Evolutionary conservation across 805 yeast species (phyloP).

Genomic region (Suhomyces xylopsoci): DNA sequence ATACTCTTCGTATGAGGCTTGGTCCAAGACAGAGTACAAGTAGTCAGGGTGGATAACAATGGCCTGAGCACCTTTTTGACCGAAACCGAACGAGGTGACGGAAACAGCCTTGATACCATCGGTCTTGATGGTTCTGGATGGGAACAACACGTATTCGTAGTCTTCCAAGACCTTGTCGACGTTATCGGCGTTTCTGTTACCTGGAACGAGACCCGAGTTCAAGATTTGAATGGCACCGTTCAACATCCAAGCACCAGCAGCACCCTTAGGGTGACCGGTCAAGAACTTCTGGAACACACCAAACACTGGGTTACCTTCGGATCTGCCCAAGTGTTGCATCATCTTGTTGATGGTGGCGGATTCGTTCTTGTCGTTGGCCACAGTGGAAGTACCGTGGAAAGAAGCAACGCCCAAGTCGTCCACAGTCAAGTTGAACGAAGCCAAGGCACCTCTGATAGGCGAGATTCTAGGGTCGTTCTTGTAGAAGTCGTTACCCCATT

Average conservation of each 20-base stretch:
- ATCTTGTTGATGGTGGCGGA: slow-evolving; percentile 84
- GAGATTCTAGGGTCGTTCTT: slow-evolving; percentile 89
- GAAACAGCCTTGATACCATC: slow-evolving; percentile 98
- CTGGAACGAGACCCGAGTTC: slow-evolving; percentile 93
- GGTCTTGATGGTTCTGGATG: slow-evolving; percentile 89
- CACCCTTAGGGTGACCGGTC: slow-evolving; percentile 99
- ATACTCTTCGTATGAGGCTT: slow-evolving; percentile 68
- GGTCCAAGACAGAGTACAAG: slow-evolving; percentile 78
- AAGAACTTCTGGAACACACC: slow-evolving; percentile 99
- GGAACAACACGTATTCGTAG: slow-evolving; percentile 86
- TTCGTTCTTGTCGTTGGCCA: slow-evolving; percentile 98
- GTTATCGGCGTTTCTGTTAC: slow-evolving; percentile 98
- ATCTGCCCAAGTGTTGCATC: slow-evolving; percentile 94
- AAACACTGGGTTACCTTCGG: slow-evolving; percentile 95
- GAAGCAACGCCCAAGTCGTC: slow-evolving; percentile 97
- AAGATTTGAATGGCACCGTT: slow-evolving; percentile 95
- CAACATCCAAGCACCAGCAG: slow-evolving; percentile 99
- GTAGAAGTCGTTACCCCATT: slow-evolving; percentile 96
- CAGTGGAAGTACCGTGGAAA: slow-evolving; percentile 98
- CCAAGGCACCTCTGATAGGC: slow-evolving; percentile 95
- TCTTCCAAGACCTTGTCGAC: slow-evolving; percentile 80
- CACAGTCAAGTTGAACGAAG: slow-evolving; percentile 85
- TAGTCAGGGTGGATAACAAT: slow-evolving; percentile 89
- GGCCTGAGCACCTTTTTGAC: slow-evolving; percentile 99
- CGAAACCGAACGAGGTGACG: slow-evolving; percentile 96